These are phyloP conservation scores for Plantago major DNA, from an alignment of 257 asterid species.

Conservation along the genomic window DNA sequence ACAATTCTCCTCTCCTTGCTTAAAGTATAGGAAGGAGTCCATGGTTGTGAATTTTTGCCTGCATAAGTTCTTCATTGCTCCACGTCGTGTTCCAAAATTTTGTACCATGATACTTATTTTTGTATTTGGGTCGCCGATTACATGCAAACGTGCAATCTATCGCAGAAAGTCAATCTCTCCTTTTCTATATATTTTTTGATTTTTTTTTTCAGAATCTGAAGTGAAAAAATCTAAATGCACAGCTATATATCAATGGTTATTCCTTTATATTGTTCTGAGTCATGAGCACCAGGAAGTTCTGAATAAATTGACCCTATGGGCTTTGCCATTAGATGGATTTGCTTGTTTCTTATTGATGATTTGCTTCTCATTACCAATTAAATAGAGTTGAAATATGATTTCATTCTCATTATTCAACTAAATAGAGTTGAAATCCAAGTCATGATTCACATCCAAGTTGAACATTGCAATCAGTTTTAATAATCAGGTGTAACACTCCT, in stretches of 20 bases:
- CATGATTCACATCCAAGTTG: slow-evolving; percentile 59
- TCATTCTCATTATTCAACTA: slow-evolving; percentile 40
- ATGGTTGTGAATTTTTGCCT: slow-evolving; percentile 20
- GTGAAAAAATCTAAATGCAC: too few relatives aligned
- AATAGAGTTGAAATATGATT: slow-evolving; percentile 47
- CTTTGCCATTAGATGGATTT: slow-evolving; percentile 1
- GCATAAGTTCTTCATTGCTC: background rate
- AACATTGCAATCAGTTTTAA: slow-evolving; percentile 46
- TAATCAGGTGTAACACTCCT: slow-evolving; percentile 35
- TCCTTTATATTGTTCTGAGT: background rate
- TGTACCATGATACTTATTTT: too few relatives aligned
- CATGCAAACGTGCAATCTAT: background rate
- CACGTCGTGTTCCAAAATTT: too few relatives aligned
- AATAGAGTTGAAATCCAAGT: slow-evolving; percentile 66
- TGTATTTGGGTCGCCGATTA: too few relatives aligned
- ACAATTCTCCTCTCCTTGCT: slow-evolving; percentile 3
- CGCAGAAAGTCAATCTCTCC: too few relatives aligned
- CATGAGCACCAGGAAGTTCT: slow-evolving; percentile 1
- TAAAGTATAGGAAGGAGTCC: slow-evolving; percentile 11
- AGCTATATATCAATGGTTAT: background rate
- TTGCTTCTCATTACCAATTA: slow-evolving; percentile 39
- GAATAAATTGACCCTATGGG: background rate
- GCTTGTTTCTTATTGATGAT: slow-evolving; percentile 23
- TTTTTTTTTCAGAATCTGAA: too few relatives aligned
- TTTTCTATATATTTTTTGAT: too few relatives aligned